Evolutionary conservation across 2,329 filamentous ascomycete genomes (phyloP), one percentile per base, ranked within the genome.

Genomic region (Leptodontidium sp.): DNA sequence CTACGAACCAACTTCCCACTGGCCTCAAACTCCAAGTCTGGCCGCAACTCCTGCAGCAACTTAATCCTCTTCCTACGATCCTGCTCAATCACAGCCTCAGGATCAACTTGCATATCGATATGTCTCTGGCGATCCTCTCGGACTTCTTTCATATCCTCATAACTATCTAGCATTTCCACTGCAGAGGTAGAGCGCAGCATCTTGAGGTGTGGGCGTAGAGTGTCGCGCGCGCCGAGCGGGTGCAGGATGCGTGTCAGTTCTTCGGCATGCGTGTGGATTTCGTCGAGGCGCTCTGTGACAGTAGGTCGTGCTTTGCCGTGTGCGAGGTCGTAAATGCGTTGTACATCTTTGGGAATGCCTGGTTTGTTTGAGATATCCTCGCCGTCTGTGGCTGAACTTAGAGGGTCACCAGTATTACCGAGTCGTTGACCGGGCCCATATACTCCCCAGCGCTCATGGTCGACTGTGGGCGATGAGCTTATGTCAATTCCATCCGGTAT

Each of bases 101-200:
- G 24, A 32, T 61, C 58, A 61, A 61, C 58, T 21, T 45, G 40
- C 21, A 61, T 6, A 21, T 61, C 40, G 12, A 61, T n/a, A 32
- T 26, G 6, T 15, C 43, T 45, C 43, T 49, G 58, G 7, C 52
- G 50, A 53, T 68, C 57, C 12, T 45, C 63, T 38, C 52, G 29
- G 4, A 50, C 49, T 29, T 69, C 65, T 11, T 61, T 43, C 52
- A 66, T 21, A 63, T 67, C 62, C 11, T 65, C 11, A 11, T 64
- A 52, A 52, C 63, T 70, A 50, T 68, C 58, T 35, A 68, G 15
- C 2, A 70, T 68, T 38, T 70, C 68, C 1, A 52, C 24, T 12
- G 38, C 66, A 5, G 61, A 63, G 2, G n/a, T 58, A 29, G 49
- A 24, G 49, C 57, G 59, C 2, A 50, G 15, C 3, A 11, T 58